These are phyloP conservation scores for Ulota crispa DNA, from an alignment of 225 moss, liverwort and hornwort species.

Conservation along the genomic window DNA sequence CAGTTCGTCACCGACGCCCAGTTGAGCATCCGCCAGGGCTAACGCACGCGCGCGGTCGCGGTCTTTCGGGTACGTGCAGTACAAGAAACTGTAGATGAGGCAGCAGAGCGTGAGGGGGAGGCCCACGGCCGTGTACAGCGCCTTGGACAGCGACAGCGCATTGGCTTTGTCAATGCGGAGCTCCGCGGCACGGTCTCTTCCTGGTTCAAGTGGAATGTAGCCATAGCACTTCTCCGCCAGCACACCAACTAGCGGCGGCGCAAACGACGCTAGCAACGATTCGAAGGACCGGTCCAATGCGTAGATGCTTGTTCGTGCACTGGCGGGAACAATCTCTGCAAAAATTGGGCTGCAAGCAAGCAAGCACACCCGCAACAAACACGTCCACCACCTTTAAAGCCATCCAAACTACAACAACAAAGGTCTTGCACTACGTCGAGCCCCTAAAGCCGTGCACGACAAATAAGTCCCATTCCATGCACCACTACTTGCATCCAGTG, in stretches of 20 bases:
- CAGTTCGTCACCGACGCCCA: slow-evolving; percentile 34
- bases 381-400: neutral
- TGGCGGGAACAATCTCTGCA: slow-evolving; percentile 91
- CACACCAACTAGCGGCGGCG: slow-evolving; percentile 79
- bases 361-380: neutral
- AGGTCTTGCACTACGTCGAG: neutral
- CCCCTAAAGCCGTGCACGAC: neutral
- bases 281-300: slow-evolving; percentile 87
- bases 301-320: slow-evolving; percentile 84
- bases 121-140: slow-evolving; percentile 74
- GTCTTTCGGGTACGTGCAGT: slow-evolving; percentile 90
- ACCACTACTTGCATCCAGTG: neutral
- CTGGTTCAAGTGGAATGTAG: slow-evolving; percentile 51
- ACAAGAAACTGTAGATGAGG: slow-evolving; percentile 75
- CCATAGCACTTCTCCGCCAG: slow-evolving; percentile 77
- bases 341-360: slow-evolving; percentile 75
- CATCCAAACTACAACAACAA: neutral
- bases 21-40: slow-evolving; percentile 27
- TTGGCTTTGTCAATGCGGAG: slow-evolving; percentile 66
- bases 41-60: slow-evolving; percentile 69
- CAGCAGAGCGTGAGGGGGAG: slow-evolving; percentile 75
- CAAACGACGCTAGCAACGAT: slow-evolving; percentile 74
- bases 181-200: slow-evolving; percentile 32
- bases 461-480: neutral
- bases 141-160: slow-evolving; percentile 73